Evolutionary conservation across 768 basidiomycete genomes (phyloP), one percentile per base, ranked within the genome.

Genomic region (Chiua virens): DNA sequence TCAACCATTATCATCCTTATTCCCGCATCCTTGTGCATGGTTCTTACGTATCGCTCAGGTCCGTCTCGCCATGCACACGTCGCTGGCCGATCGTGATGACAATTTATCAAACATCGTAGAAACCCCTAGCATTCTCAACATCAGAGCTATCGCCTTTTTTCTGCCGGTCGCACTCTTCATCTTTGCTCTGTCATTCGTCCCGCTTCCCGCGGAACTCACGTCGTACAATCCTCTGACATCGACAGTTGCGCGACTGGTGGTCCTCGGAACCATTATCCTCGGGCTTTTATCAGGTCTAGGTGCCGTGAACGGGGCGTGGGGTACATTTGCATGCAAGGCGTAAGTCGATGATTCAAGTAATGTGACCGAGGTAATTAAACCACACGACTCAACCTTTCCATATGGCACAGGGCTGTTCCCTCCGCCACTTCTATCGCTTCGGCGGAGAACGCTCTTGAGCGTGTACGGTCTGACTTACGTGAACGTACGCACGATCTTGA

Each of bases 251-350:
- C 80, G 89, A 11, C 75, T 92, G 14, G 80, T 86, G 18, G 86
- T 91, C 18, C 68, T 92, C 20, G 91, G 91, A 3, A 91, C 86
- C 0, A 74, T 85, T 27, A 79, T 91, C 49, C 82, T 93, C n/a
- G 91, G 91, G 6, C 63, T 84, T 3, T 74, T 93, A 6, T 89
- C 90, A 1, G 91, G 91, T 0, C 86, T 89, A 54, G 89, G 89
- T 55, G 85, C 88, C 4, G 74, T 87, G 42, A 82, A 77, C 55
- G 84, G 79, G 41, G 78, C 82, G 0, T 88, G 87, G 86, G 70
- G 58, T 9, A 47, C 48, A 42, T 63, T 68, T 58, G 23, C 52
- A 34, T 58, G 51, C 41, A 46, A 47, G 54, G 55, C 55, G 66
- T 68, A 57, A 52, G 66, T 63, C 42, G n/a, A 50, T 32, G 41